Evolutionary conservation across 352 stramenopile genomes (phyloP).

Genomic region (Pythium apleroticum): DNA sequence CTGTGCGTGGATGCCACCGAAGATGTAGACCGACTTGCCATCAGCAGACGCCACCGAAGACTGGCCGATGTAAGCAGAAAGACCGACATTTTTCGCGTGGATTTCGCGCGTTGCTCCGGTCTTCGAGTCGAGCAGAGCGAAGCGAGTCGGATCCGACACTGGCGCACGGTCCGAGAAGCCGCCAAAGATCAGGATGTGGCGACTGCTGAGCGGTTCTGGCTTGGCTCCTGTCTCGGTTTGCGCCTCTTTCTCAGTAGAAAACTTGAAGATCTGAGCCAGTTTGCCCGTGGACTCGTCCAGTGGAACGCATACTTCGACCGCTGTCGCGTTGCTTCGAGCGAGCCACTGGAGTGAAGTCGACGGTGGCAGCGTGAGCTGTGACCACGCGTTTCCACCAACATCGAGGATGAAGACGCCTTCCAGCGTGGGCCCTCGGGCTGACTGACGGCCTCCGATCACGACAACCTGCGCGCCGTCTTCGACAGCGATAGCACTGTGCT

Average conservation of each 20-base stretch:
- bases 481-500: slow-evolving; percentile 44
- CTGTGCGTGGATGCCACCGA: slow-evolving; percentile 43
- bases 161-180: slow-evolving; percentile 39
- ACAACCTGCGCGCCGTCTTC: slow-evolving; percentile 40
- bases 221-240: background rate
- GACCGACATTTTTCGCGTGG: slow-evolving; percentile 30
- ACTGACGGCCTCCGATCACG: slow-evolving; percentile 46
- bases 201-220: slow-evolving; percentile 1
- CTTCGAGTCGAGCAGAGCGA: slow-evolving; percentile 39
- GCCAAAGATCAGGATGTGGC: slow-evolving; percentile 54
- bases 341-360: slow-evolving; percentile 16
- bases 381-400: slow-evolving; percentile 48
- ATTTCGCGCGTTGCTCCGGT: slow-evolving; percentile 33
- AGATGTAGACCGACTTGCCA: slow-evolving; percentile 53
- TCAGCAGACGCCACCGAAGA: slow-evolving; percentile 36
- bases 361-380: slow-evolving; percentile 9
- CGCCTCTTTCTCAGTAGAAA: background rate
- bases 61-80: slow-evolving; percentile 51
- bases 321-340: slow-evolving; percentile 13
- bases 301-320: slow-evolving; percentile 21
- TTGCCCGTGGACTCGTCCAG: slow-evolving; percentile 17
- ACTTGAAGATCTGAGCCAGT: slow-evolving; percentile 18
- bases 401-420: slow-evolving; percentile 50
- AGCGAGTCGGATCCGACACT: slow-evolving; percentile 1
- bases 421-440: slow-evolving; percentile 28